Conservation (phyloP, 148 eudicot genomes). For the Silene latifolia region DNA sequence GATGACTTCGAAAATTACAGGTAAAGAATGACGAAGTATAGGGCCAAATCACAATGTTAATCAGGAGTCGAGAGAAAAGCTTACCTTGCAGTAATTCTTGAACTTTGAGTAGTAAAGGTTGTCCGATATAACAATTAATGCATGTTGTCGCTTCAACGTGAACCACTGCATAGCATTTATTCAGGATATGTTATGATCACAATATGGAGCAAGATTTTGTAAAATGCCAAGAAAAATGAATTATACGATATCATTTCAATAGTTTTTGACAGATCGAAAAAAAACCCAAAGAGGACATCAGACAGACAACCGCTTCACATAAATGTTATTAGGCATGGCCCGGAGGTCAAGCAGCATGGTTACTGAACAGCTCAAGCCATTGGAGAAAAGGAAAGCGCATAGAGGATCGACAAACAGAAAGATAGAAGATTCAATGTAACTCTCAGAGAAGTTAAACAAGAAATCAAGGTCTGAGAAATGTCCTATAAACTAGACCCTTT, state of each 20-base stretch:
- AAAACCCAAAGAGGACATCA: too few species aligned
- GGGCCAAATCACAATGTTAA: too few species aligned
- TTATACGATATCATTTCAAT: neutral
- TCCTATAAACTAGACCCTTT: neutral
- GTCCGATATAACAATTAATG: constrained; percentile 65
- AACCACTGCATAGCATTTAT: constrained; percentile 71
- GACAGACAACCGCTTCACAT: too few species aligned
- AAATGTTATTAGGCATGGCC: too few species aligned
- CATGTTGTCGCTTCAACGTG: constrained; percentile 96
- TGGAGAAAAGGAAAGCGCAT: too few species aligned
- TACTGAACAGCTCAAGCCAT: too few species aligned
- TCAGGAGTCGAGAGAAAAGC: too few species aligned
- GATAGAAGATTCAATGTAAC: too few species aligned
- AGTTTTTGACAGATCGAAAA: too few species aligned
- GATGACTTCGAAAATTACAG: neutral
- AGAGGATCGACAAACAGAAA: too few species aligned
- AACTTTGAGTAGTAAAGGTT: constrained; percentile 81
- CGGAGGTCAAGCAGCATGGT: too few species aligned
- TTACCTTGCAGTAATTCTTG: constrained; percentile 72
- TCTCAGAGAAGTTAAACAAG: too few species aligned
- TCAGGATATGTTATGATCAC: neutral
- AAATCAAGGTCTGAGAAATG: neutral
- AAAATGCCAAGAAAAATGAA: neutral
- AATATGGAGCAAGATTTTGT: neutral
- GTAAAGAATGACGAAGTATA: neutral